Base-by-base conservation (phyloP, 139 green algal species). In the Coelastrella sp. region DNA sequence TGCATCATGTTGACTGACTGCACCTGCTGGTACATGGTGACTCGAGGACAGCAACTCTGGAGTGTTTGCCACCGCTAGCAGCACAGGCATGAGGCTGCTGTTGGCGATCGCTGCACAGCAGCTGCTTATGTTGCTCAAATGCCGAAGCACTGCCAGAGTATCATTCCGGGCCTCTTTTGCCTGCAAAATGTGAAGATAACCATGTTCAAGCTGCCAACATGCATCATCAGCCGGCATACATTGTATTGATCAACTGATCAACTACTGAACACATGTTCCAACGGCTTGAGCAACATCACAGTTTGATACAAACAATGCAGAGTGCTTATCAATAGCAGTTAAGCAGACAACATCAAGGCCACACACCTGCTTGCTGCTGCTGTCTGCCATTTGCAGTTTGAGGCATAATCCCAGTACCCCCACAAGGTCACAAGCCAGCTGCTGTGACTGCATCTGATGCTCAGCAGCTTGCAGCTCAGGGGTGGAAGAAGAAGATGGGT, bases 91-190 rank as follows among this genome's bases (percentile, higher is more conserved):
- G 63, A 87, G 25, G n/a, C 61, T 79, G 12, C 80, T 35, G n/a
- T n/a, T 73, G 7, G 63, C 60, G 4, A 87, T 56, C 5, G 76
- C 90, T 25, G 59, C 35, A 8, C 66, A 82, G 87, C 89, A 94
- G 35, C 63, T 66, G 8, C 7, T 22, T 24, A 86, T 84, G 79
- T 58, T 25, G 58, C 79, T 60, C 27, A 95, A 74, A 20, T 94
- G 91, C 24, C 85, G 90, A 10, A 92, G 27, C 0, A 92, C 92
- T 20, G 93, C 89, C 24, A 94, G 70, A 6, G 91, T 60, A 75
- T 95, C 92, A 73, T 95, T 95, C 14, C 93, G 90, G 66, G 92
- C 91, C 85, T 95, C 92, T 72, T 95, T 94, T 79, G 92, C 92
- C 12, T 89, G 91, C 93, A 70, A 49, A 1, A 83, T 14, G 8